Evolutionary conservation across 2,329 filamentous ascomycete species (phyloP), one percentile per base, ranked within the genome.

Genomic region (Penicillium sp.): DNA sequence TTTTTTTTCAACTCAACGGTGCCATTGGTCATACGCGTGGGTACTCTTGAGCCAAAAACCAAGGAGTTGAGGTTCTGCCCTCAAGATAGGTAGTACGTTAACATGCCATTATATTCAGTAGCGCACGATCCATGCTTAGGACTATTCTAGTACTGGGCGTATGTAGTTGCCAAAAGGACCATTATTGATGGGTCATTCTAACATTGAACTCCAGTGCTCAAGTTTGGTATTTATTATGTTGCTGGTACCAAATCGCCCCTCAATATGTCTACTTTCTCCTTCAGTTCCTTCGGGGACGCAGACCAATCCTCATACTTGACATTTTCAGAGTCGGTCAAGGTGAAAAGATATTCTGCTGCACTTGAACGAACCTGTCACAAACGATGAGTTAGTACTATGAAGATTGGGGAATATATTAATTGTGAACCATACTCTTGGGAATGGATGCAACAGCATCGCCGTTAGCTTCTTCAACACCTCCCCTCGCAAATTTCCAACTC

Each of bases 361-460:
- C 56, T 61, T 9, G 66, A 65, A 1, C 76, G 75, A 52, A 78
- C 65, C 76, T 78, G 55, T 37, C 16, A 58, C 47, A 35, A 29
- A 16, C 26, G 22, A 27, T 45, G 3, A 13, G 19, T 58, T 24
- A 59, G 49, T 42, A 29, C 16, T n/a, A 19, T n/a, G 22, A 35
- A 19, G 29, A 22, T 42, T 42, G 8, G 21, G 19, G 19, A 13
- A 29, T 13, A 33, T 39, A 33, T 45, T 11, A 2, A 35, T 16
- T 19, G 14, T 31, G 5, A 31, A 55, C 66, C 87, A 77, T 64
- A 96, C 86, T 67, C 84, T 84, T 6, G 93, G 91, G 80, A 91
- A 96, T 1, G 91, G 90, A 77, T 96, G 93, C 56, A 86, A 75
- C 61, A 96, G 78, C 79, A 96, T 84, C 22, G 83, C 86, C 0